These are phyloP conservation scores for Aspergillus asperescens DNA, from an alignment of 495 filamentous ascomycete species.

Conservation along the genomic window DNA sequence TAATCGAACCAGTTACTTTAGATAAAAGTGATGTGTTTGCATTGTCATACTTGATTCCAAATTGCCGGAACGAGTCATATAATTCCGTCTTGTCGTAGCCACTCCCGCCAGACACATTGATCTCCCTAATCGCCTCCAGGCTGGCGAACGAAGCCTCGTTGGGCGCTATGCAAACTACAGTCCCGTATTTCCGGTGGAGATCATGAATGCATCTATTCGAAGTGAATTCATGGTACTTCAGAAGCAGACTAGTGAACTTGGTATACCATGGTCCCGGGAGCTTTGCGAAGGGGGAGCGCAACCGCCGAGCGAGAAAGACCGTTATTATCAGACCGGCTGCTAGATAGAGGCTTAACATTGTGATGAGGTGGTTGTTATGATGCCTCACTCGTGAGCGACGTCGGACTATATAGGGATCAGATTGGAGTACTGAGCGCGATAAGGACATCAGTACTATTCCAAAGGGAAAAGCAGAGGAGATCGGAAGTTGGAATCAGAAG, in stretches of 20 bases:
- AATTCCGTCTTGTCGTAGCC: constrained; percentile 66
- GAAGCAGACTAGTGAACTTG: constrained; percentile 44
- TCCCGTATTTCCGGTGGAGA: constrained; percentile 52
- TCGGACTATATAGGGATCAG: neutral
- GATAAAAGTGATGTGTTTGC: constrained; percentile 3
- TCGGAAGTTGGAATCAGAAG: neutral
- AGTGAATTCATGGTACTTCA: constrained; percentile 55
- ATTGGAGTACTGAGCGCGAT: neutral
- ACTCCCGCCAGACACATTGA: constrained; percentile 59
- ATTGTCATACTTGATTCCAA: constrained; percentile 39
- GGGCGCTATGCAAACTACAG: constrained; percentile 52
- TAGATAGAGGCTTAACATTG: constrained; percentile 26
- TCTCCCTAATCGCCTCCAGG: constrained; percentile 55
- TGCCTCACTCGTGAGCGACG: neutral
- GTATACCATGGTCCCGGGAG: constrained; percentile 53
- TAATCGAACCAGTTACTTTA: constrained; percentile 13
- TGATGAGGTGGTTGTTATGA: neutral
- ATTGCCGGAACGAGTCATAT: constrained; percentile 58
- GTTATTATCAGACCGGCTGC: constrained; percentile 8
- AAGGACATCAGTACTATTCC: neutral
- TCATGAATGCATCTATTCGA: constrained; percentile 50
- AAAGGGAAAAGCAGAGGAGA: neutral
- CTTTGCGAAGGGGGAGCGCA: constrained; percentile 8
- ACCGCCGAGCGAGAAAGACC: constrained; percentile 13
- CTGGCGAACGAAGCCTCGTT: constrained; percentile 59